phyloP scores from a whole-genome alignment of 306 rosid species.

The Cicer pinnatifidum region DNA sequence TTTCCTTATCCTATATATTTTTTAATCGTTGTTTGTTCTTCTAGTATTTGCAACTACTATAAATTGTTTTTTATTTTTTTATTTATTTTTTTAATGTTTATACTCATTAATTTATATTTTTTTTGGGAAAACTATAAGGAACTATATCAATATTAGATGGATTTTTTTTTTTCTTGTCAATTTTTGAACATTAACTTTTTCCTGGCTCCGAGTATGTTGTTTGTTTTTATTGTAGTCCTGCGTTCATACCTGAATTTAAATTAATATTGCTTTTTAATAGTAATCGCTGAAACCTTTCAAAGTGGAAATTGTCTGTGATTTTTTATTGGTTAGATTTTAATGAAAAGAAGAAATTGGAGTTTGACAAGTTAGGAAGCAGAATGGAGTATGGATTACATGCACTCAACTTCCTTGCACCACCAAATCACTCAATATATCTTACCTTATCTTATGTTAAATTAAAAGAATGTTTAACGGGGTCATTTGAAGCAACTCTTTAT shows the following conservation, averaged over 20 bases:
- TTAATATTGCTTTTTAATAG: not conserved
- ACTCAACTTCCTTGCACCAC: not conserved
- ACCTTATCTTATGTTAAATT: slow-evolving; percentile 16
- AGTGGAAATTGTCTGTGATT: not conserved
- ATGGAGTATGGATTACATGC: not conserved
- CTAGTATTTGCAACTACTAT: not conserved
- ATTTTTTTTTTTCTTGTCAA: not conserved
- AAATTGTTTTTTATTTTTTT: too few species aligned
- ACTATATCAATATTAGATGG: not conserved
- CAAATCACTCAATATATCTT: not conserved
- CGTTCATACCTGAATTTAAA: not conserved
- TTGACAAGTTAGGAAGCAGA: slow-evolving; percentile 29
- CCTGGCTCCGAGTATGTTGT: not conserved
- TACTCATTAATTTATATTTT: too few species aligned
- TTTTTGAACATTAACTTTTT: slow-evolving; percentile 1
- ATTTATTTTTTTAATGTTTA: too few species aligned
- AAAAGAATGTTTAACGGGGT: slow-evolving; percentile 13
- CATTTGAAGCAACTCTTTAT: slow-evolving; percentile 33
- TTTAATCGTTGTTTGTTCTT: not conserved
- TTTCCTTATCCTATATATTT: not conserved
- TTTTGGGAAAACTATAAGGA: too few species aligned
- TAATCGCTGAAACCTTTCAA: not conserved
- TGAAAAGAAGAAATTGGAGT: slow-evolving; percentile 7
- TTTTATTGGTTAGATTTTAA: slow-evolving; percentile 14
- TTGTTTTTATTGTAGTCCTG: not conserved